phyloP scores from a whole-genome alignment of 2,329 filamentous ascomycete genomes.

The Penicillium sp. region DNA sequence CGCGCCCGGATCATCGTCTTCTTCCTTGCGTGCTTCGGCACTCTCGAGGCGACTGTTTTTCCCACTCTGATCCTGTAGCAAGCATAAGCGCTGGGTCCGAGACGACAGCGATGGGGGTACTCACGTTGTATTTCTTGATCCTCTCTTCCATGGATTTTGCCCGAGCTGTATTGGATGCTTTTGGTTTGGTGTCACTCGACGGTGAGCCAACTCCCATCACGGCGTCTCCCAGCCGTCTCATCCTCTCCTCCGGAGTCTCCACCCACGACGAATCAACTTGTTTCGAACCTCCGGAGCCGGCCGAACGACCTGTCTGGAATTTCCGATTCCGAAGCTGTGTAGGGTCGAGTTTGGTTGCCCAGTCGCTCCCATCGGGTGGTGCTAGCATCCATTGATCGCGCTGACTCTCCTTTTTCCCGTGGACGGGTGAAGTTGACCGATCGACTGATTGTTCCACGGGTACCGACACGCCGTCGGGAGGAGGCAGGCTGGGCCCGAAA shows the following conservation, averaged over 20 bases:
- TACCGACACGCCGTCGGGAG: slow-evolving; percentile 19
- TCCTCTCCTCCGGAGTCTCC: slow-evolving; percentile 84
- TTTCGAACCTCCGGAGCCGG: slow-evolving; percentile 40
- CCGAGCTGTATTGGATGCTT: neutral
- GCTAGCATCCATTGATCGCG: slow-evolving; percentile 84
- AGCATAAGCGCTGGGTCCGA: neutral
- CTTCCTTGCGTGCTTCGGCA: slow-evolving; percentile 57
- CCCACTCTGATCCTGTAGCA: slow-evolving; percentile 39
- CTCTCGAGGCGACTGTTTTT: slow-evolving; percentile 43
- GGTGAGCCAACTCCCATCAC: slow-evolving; percentile 64
- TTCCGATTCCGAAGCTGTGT: slow-evolving; percentile 77
- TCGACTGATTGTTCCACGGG: neutral
- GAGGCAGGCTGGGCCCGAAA: slow-evolving; percentile 41
- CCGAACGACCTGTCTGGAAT: slow-evolving; percentile 68
- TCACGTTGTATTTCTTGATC: slow-evolving; percentile 58
- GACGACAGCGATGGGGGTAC: slow-evolving; percentile 4
- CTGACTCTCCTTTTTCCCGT: slow-evolving; percentile 44
- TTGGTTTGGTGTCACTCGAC: slow-evolving; percentile 6
- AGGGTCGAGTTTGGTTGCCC: slow-evolving; percentile 65
- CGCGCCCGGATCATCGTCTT: slow-evolving; percentile 87
- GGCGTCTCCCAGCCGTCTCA: slow-evolving; percentile 71
- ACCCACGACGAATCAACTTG: slow-evolving; percentile 67
- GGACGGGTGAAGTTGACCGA: neutral
- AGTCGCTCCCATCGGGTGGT: slow-evolving; percentile 55
- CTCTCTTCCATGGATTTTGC: slow-evolving; percentile 34